Percentiles rank a stretch among this genome's conserved stretches.
Conservation (phyloP, 176 grass and related monocot species). For the Rhynchospora breviuscula region DNA sequence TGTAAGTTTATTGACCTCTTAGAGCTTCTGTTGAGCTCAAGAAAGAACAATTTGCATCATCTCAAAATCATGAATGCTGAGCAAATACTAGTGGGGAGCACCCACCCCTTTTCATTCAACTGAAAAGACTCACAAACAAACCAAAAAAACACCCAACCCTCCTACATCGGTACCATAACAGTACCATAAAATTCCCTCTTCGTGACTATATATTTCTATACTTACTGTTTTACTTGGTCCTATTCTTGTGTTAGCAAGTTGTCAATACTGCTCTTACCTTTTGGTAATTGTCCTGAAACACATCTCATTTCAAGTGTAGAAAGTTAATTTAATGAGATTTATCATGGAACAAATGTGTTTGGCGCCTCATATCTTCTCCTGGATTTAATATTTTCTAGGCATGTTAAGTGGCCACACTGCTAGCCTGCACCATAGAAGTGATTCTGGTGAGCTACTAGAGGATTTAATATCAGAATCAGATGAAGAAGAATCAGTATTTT, state of each 20-base stretch:
- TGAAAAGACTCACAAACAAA: no score
- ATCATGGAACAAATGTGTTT: background rate
- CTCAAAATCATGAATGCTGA: background rate
- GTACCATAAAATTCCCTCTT: no score
- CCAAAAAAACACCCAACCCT: no score
- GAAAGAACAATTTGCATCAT: background rate
- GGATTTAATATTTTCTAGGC: conserved; percentile 13
- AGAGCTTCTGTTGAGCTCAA: background rate
- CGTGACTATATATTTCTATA: background rate
- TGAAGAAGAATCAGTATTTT: conserved; percentile 25
- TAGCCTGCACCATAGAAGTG: conserved; percentile 43
- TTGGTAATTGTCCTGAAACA: background rate
- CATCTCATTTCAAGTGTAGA: background rate
- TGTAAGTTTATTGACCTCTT: background rate
- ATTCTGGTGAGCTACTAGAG: conserved; percentile 40
- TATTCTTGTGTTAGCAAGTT: background rate
- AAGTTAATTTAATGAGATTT: background rate
- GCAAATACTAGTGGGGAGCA: no score
- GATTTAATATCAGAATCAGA: conserved; percentile 32
- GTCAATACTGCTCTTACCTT: background rate
- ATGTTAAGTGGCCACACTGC: conserved; percentile 49
- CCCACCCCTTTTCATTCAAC: no score
- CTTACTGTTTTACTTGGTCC: background rate
- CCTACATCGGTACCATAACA: no score
- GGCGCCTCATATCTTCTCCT: background rate